Base-by-base conservation (phyloP, 768 basidiomycete species). In the Russula virescens region DNA sequence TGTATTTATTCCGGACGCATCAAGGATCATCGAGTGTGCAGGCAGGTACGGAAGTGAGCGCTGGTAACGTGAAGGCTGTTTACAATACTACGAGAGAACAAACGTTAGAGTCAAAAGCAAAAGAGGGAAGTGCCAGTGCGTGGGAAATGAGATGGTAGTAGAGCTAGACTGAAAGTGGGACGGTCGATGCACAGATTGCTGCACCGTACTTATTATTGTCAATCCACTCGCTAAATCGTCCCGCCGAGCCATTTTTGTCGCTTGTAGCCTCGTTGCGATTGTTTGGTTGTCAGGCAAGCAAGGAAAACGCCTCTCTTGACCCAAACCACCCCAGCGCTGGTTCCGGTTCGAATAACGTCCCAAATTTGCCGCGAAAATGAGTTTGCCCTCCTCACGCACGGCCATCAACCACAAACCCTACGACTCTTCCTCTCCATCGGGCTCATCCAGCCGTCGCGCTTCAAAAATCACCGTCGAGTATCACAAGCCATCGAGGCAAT, bases 401-500 rank as follows among this genome's bases (percentile, higher is more conserved):
- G 59, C 53, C 54, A 60, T 49, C 60, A 66, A 67, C 66, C 64
- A 60, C 52, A 67, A 67, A 16, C 58, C 66, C 31, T 65, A 56
- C 59, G 64, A 65, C 53, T 31, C 55, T n/a, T 48, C 60, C 59
- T 52, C 66, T 23, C 34, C 63, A 28, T 31, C 63, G 16, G 58
- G 40, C 43, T 46, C 64, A 31, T 55, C 60, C 7, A 66, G 50
- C 55, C 66, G 66, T 54, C 66, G 66, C 21, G 38, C 54, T 14
- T 67, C 66, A 38, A 66, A 66, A 59, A 62, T 67, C 59, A 85
- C 87, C 18, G 79, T 92, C 72, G 87, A 91, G 70, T 87, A 89
- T 72, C 84, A 88, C 75, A 78, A 85, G 19, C 88, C 88, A 2
- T 86, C 85, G 13, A 77, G 88, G 48, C 83, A 88, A 72, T 87